Percentiles rank a stretch among this genome's conserved stretches.
These are phyloP conservation scores for Boechera divaricarpa DNA, from an alignment of 345 rosid species.

Conservation along the genomic window DNA sequence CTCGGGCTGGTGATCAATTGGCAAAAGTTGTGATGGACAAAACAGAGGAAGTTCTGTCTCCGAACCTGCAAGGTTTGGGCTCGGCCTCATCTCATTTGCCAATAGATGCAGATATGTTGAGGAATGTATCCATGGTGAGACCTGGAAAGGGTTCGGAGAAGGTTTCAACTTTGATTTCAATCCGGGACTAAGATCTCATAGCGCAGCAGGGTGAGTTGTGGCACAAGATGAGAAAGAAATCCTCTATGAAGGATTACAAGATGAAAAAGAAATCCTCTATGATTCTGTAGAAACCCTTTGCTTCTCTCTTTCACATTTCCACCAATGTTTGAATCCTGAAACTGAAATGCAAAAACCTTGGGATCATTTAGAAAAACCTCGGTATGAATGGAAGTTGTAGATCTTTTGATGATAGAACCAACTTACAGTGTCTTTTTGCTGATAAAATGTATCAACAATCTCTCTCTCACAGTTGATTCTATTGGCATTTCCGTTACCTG, in stretches of 20 bases:
- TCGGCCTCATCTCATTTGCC: too few relatives aligned
- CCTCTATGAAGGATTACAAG: constrained; percentile 53
- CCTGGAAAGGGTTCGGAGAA: too few relatives aligned
- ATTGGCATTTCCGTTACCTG: constrained; percentile 62
- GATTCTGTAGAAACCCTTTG: constrained; percentile 79
- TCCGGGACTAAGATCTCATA: too few relatives aligned
- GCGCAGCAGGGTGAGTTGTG: too few relatives aligned
- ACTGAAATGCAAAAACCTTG: constrained; percentile 34
- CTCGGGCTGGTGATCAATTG: too few relatives aligned
- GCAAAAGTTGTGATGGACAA: too few relatives aligned
- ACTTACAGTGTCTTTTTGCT: constrained; percentile 34
- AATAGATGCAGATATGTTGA: too few relatives aligned
- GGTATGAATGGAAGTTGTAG: not conserved
- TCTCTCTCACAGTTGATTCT: constrained; percentile 50
- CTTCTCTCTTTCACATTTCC: constrained; percentile 59
- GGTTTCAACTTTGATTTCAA: too few relatives aligned
- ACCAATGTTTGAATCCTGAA: constrained; percentile 60
- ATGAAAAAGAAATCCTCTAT: constrained; percentile 80
- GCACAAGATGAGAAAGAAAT: constrained; percentile 72
- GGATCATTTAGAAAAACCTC: constrained; percentile 2
- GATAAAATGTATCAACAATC: constrained; percentile 48
- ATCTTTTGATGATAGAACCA: not conserved
- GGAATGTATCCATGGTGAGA: too few relatives aligned
- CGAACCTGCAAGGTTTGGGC: too few relatives aligned
- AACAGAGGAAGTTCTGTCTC: too few relatives aligned